These are phyloP conservation scores for Suillus plorans DNA, from an alignment of 768 basidiomycete genomes.

Conservation along the genomic window DNA sequence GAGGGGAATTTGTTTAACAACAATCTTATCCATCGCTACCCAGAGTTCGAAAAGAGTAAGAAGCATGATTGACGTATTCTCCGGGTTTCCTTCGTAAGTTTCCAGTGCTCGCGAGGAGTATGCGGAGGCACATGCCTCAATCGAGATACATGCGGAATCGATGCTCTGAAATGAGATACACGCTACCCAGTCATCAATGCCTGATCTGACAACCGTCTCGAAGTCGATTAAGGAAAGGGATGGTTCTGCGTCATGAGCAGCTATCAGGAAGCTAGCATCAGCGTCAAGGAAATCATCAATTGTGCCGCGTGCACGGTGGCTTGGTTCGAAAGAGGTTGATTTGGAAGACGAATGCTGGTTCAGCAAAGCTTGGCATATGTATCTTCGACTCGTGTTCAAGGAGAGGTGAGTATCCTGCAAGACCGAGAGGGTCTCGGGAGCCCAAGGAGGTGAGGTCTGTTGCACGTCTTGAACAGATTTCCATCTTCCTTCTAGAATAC, in stretches of 20 bases:
- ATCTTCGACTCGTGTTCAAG: slow-evolving; percentile 27
- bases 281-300: slow-evolving; percentile 21
- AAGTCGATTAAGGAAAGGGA: slow-evolving; percentile 34
- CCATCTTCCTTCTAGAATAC: slow-evolving; percentile 37
- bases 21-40: slow-evolving; percentile 33
- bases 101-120: slow-evolving; percentile 28
- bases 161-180: slow-evolving; percentile 7
- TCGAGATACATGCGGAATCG: slow-evolving; percentile 15
- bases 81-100: slow-evolving; percentile 35
- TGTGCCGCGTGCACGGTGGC: slow-evolving; percentile 10
- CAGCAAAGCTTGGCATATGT: slow-evolving; percentile 24
- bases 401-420: slow-evolving; percentile 33
- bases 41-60: slow-evolving; percentile 38
- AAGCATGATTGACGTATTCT: slow-evolving; percentile 42
- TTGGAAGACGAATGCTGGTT: not conserved
- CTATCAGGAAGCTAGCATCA: slow-evolving; percentile 14
- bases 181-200: slow-evolving; percentile 35
- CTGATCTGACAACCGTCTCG: slow-evolving; percentile 31
- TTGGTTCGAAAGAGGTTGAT: slow-evolving; percentile 2
- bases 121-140: slow-evolving; percentile 23
- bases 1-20: slow-evolving; percentile 23
- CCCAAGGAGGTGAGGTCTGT: slow-evolving; percentile 30
- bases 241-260: slow-evolving; percentile 15
- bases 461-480: slow-evolving; percentile 28
- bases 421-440: slow-evolving; percentile 27